These are phyloP conservation scores for Suhomyces emberorum DNA, from an alignment of 805 yeast species.

Conservation along the genomic window DNA sequence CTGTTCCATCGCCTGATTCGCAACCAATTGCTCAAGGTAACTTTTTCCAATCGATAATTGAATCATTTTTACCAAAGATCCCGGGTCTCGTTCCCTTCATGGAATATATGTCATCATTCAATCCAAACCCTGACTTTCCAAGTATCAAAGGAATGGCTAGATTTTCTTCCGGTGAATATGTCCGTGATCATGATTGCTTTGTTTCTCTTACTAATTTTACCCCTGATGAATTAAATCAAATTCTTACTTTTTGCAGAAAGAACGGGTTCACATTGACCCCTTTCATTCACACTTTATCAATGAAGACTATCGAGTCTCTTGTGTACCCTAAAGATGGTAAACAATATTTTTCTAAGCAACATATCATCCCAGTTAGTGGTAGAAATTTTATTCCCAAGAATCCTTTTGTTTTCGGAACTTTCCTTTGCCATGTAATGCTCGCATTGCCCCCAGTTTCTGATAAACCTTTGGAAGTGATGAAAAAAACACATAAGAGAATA, in stretches of 20 bases:
- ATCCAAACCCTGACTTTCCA: too few species aligned
- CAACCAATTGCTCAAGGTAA: too few species aligned
- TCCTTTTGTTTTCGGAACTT: constrained; percentile 3
- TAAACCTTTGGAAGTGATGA: not conserved
- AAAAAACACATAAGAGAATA: not conserved
- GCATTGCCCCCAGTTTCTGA: not conserved
- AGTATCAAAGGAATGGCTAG: not conserved
- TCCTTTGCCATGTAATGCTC: constrained; percentile 1
- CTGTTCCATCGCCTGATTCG: not conserved
- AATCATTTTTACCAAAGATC: not conserved
- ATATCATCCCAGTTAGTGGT: constrained; percentile 9
- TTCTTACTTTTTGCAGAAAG: constrained; percentile 7
- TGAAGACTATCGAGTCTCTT: constrained; percentile 8
- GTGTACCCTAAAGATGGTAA: not conserved
- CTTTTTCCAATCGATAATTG: too few species aligned
- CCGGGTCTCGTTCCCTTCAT: not conserved
- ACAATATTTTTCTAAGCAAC: constrained; percentile 5
- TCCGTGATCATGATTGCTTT: not conserved
- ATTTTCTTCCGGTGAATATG: not conserved
- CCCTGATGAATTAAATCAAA: constrained; percentile 1
- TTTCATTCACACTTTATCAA: constrained; percentile 8
- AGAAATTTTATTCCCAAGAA: constrained; percentile 5
- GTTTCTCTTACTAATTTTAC: constrained; percentile 1
- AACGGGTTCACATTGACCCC: constrained; percentile 11
- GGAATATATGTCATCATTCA: not conserved